Conservation (phyloP, 371 early-diverging fungal genomes). For the Amoeboaphelidium occidentale region DNA sequence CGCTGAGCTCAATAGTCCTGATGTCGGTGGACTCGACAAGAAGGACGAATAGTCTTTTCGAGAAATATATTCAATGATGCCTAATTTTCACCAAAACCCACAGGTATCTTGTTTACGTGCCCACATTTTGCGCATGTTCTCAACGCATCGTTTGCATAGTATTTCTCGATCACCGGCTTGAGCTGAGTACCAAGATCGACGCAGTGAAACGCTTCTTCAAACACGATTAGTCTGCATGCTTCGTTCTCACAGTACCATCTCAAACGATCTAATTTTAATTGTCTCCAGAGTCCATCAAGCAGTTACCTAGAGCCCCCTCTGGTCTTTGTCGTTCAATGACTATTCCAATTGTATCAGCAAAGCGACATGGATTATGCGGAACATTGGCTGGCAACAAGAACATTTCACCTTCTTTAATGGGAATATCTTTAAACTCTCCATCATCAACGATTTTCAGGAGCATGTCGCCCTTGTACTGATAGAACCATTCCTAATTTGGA, state of each 20-base stretch:
- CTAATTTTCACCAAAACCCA: too few species aligned
- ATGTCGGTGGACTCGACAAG: too few species aligned
- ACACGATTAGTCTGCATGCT: constrained; percentile 50
- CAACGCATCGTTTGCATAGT: constrained; percentile 27
- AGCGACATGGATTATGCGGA: constrained; percentile 85
- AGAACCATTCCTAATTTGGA: constrained; percentile 64
- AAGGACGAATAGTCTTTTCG: too few species aligned
- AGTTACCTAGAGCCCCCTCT: constrained; percentile 39
- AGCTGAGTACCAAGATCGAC: constrained; percentile 65
- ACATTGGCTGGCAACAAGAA: constrained; percentile 62
- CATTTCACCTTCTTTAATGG: constrained; percentile 78
- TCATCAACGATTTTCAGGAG: constrained; percentile 34
- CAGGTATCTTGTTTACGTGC: neutral
- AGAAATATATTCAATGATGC: too few species aligned
- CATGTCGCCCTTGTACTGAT: constrained; percentile 75
- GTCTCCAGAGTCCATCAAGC: neutral
- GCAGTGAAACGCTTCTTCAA: constrained; percentile 70
- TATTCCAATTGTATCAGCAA: constrained; percentile 69
- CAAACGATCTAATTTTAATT: constrained; percentile 28
- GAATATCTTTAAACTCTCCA: constrained; percentile 40
- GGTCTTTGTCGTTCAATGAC: constrained; percentile 70
- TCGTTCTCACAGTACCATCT: constrained; percentile 72
- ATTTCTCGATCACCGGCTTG: constrained; percentile 67
- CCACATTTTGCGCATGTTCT: constrained; percentile 35
- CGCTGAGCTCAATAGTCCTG: too few species aligned